Percentiles rank a stretch among this genome's conserved stretches.
Evolutionary conservation across 140 eudicot genomes (phyloP).

Genomic region (Flaveria floridana): DNA sequence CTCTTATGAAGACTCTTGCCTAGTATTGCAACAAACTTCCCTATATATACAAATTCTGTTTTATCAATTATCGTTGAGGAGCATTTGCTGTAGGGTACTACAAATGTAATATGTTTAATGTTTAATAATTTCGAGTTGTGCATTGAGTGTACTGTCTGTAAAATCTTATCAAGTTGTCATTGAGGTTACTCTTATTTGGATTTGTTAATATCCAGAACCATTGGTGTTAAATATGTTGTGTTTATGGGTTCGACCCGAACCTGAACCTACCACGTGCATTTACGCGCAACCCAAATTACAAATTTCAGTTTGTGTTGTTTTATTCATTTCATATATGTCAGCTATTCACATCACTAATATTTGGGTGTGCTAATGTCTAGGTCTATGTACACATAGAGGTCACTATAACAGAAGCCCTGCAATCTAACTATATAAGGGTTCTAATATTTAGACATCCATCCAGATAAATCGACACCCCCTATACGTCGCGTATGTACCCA

Average conservation of each 20-base stretch:
- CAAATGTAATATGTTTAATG: constrained; percentile 10
- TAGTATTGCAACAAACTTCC: constrained; percentile 10
- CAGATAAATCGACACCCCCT: no score
- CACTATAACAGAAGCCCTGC: no score
- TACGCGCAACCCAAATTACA: neutral
- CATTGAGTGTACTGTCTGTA: neutral
- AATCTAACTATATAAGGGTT: no score
- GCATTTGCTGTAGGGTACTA: neutral
- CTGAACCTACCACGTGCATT: neutral
- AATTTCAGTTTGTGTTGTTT: no score
- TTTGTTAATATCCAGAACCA: neutral
- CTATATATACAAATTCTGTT: neutral
- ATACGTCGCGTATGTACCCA: no score
- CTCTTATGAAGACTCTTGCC: constrained; percentile 29
- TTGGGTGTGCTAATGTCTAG: no score
- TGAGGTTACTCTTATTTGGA: neutral
- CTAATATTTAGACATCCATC: no score
- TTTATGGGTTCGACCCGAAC: no score
- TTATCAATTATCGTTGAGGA: neutral
- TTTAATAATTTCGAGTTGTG: neutral
- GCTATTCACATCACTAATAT: no score
- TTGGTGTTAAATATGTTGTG: neutral
- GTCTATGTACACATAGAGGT: no score
- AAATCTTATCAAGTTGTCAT: neutral
- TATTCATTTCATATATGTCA: no score